phyloP scores from a whole-genome alignment of 73 alveolate species.

The Strombidium stylifer region DNA sequence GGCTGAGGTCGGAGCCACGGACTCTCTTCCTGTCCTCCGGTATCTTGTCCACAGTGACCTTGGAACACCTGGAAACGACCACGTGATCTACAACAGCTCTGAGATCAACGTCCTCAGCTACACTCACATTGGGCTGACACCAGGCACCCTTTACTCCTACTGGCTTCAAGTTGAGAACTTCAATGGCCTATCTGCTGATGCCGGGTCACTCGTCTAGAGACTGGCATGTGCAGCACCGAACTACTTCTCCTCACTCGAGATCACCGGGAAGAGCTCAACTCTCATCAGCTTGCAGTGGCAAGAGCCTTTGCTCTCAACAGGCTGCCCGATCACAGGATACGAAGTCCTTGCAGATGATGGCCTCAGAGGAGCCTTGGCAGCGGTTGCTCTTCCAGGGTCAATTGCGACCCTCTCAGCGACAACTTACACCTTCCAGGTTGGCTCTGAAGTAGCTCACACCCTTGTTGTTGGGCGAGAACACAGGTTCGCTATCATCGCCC shows the following conservation, averaged over 20 bases:
- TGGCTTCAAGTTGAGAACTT: slow-evolving; percentile 41
- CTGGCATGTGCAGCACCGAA: slow-evolving; percentile 49
- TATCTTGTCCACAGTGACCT: slow-evolving; percentile 44
- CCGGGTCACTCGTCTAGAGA: slow-evolving; percentile 6
- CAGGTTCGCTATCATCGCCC: slow-evolving; percentile 38
- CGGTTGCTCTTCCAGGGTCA: too few species aligned
- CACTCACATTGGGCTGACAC: slow-evolving; percentile 10
- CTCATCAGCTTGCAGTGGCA: slow-evolving; percentile 56
- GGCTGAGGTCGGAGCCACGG: slow-evolving; percentile 40
- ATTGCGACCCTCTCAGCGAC: too few species aligned
- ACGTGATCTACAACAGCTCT: slow-evolving; percentile 25
- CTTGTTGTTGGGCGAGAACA: slow-evolving; percentile 22
- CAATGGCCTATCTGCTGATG: slow-evolving; percentile 43
- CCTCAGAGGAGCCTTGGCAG: slow-evolving; percentile 24
- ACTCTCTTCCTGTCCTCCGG: slow-evolving; percentile 49
- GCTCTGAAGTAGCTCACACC: too few species aligned
- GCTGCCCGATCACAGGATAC: slow-evolving; percentile 45
- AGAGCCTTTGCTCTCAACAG: slow-evolving; percentile 60
- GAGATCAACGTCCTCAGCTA: slow-evolving; percentile 44
- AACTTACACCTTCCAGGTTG: too few species aligned
- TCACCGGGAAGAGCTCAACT: slow-evolving; percentile 3
- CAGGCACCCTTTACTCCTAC: slow-evolving; percentile 39
- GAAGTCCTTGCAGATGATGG: slow-evolving; percentile 66
- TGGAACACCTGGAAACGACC: slow-evolving; percentile 41
- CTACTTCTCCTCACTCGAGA: slow-evolving; percentile 6